These are phyloP conservation scores for Metarhizium robertsii DNA, from an alignment of 2,329 filamentous ascomycete genomes.

Conservation along the genomic window DNA sequence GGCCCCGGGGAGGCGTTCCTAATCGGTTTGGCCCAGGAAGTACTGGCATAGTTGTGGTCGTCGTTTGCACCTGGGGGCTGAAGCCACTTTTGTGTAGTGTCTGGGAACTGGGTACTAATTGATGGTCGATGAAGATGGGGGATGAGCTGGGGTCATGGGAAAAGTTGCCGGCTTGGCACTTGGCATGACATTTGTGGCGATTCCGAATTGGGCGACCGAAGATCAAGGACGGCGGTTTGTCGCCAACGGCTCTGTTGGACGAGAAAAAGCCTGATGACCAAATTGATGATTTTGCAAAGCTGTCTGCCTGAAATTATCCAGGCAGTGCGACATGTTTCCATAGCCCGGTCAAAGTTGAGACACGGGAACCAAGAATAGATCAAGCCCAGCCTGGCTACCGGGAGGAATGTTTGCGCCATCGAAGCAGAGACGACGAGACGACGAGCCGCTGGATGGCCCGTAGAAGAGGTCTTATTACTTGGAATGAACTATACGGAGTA, in stretches of 20 bases:
- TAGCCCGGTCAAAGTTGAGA: no score
- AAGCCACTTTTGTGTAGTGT: background rate
- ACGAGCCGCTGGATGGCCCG: no score
- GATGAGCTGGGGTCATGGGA: conserved; percentile 2
- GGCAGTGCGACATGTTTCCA: no score
- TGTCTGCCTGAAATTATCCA: no score
- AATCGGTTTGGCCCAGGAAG: background rate
- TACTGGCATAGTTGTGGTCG: background rate
- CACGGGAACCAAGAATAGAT: no score
- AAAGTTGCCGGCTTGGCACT: conserved; percentile 4
- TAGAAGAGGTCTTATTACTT: no score
- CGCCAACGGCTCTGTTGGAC: background rate
- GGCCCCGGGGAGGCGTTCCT: background rate
- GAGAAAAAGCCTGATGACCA: background rate
- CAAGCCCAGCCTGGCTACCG: no score
- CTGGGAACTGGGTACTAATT: background rate
- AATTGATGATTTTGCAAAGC: no score
- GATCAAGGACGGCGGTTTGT: background rate
- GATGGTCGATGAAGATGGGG: no score
- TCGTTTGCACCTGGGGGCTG: background rate
- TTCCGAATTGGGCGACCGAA: background rate
- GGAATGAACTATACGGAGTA: no score
- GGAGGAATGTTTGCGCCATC: no score
- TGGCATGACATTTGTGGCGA: background rate
- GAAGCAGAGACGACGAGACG: no score